Conservation (phyloP, 2,329 filamentous ascomycete genomes). For the Tricladium varicosporioides region DNA sequence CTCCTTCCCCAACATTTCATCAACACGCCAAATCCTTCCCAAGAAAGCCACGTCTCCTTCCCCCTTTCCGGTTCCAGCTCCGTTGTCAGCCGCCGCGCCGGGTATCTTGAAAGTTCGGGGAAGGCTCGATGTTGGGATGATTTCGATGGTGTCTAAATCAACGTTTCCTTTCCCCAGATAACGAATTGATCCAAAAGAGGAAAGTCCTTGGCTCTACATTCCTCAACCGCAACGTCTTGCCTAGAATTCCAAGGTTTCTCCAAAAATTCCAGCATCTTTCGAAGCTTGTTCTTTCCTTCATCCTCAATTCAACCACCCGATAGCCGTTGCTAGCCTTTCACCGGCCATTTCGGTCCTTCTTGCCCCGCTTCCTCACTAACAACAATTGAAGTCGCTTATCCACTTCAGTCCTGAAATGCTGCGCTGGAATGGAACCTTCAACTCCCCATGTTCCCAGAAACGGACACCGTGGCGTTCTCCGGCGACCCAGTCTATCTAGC, state of each 20-base stretch:
- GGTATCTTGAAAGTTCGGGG: background rate
- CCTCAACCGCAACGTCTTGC: background rate
- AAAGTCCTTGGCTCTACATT: background rate
- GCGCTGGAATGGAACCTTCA: background rate
- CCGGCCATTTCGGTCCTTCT: background rate
- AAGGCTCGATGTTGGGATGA: no score
- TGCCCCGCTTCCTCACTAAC: background rate
- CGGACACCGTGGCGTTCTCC: no score
- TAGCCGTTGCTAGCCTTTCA: background rate
- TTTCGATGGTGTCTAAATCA: no score
- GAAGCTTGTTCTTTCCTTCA: background rate
- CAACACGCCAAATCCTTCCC: background rate
- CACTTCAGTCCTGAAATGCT: no score
- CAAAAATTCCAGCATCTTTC: background rate
- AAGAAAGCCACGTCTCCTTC: background rate
- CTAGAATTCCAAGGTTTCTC: background rate
- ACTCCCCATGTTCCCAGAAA: background rate
- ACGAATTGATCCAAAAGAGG: background rate
- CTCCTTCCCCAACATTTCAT: background rate
- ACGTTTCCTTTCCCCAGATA: no score
- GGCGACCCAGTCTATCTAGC: no score
- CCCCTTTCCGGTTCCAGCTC: background rate
- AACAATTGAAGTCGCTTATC: no score
- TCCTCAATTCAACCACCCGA: background rate
- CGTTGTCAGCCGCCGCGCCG: background rate